Evolutionary conservation across 108 stramenopile species (phyloP), one percentile per base, ranked within the genome.

Genomic region (Asterionellopsis glacialis): DNA sequence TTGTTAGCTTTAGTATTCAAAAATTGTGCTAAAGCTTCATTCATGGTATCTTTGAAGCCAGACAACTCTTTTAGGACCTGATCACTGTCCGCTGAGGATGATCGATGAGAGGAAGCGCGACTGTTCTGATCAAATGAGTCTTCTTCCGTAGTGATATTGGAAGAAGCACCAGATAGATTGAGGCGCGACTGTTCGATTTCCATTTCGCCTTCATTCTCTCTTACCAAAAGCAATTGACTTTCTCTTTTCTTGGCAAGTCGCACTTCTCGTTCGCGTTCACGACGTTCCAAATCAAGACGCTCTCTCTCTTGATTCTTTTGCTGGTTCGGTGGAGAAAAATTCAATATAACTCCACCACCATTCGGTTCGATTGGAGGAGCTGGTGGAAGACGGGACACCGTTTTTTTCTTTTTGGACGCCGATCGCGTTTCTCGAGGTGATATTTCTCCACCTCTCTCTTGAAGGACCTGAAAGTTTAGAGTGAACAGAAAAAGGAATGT

Each of bases 401-500:
- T 33, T 25, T 42, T 63, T 45, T 39, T 61, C 18, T 55, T 60
- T 41, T 79, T 79, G 45, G 44, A 59, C 40, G 77, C 72, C 33
- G 76, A 77, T 45, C 85, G 68, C 16, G 81, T 86, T 38, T 54
- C 10, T 39, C 69, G 65, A 1, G 85, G 82, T 3, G 84, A 81
- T 22, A 52, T 50, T 14, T 57, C 59, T n/a, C 67, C 33, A 21
- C 65, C 77, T 28, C 82, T 73, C 41, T 70, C 77, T 23, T 69
- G 69, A 49, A 70, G 68, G 18, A 82, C 70, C 63, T 58, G 23
- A 40, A n/a, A n/a, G n/a, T n/a, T n/a, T n/a, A n/a, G n/a, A n/a
- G n/a, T n/a, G n/a, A n/a, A n/a, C n/a, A n/a, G n/a, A n/a, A n/a
- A n/a, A n/a, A n/a, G n/a, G n/a, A n/a, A n/a, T n/a, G n/a, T n/a